Conservation (phyloP, 768 basidiomycete species). For the Saitozyma podzolica region DNA sequence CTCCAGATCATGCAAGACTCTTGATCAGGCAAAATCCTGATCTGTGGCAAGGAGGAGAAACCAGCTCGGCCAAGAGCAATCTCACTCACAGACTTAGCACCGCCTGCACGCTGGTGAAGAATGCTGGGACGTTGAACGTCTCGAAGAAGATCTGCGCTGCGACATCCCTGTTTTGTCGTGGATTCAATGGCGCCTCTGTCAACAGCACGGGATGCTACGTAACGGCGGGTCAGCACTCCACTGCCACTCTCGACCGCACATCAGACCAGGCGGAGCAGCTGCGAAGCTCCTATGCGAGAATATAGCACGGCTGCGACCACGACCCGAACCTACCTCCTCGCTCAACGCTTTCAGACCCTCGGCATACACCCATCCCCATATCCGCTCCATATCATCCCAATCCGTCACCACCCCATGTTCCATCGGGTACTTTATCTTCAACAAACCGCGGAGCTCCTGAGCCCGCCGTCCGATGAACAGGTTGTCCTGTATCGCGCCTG, state of each 20-base stretch:
- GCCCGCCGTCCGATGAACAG: constrained; percentile 93
- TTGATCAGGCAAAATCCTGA: no score
- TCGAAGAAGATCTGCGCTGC: constrained; percentile 99
- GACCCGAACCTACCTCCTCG: constrained; percentile 72
- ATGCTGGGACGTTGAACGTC: constrained; percentile 97
- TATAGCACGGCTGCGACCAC: no score
- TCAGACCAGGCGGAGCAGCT: no score
- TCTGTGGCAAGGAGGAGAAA: not conserved
- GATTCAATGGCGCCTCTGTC: constrained; percentile 96
- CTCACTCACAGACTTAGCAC: constrained; percentile 85
- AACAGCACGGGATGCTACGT: constrained; percentile 89
- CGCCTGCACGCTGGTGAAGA: constrained; percentile 95
- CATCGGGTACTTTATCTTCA: constrained; percentile 99
- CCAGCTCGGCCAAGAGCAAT: not conserved
- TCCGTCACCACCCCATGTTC: constrained; percentile 98
- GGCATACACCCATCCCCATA: constrained; percentile 97
- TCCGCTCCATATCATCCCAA: constrained; percentile 99
- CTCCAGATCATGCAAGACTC: no score
- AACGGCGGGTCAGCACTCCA: not conserved
- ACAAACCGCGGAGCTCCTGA: constrained; percentile 89
- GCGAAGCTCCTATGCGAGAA: no score
- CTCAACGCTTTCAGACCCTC: constrained; percentile 93
- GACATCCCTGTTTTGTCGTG: constrained; percentile 90
- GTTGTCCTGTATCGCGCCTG: constrained; percentile 85
- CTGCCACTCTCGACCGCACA: not conserved